Conservation (phyloP, 2,329 filamentous ascomycete genomes). For the Fusarium humuli region DNA sequence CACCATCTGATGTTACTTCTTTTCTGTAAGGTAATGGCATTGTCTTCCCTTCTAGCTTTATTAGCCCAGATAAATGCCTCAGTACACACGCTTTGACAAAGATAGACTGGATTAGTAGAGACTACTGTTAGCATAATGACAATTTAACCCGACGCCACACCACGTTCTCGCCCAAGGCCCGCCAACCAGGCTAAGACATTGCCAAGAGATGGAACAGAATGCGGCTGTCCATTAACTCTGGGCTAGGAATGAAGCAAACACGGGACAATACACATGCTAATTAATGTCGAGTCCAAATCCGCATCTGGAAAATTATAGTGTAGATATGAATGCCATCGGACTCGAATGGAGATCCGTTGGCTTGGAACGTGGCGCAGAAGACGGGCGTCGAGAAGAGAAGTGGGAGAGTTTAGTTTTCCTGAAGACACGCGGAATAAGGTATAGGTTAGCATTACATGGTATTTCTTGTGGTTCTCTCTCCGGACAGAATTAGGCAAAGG, state of each 20-base stretch:
- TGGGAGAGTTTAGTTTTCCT: not conserved
- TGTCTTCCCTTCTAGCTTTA: rapidly evolving
- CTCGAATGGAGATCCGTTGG: not conserved
- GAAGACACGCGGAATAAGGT: not conserved
- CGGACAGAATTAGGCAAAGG: not conserved
- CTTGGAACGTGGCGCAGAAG: not conserved
- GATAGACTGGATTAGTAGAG: not conserved
- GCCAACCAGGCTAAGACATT: not conserved
- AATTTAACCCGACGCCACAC: slow-evolving; percentile 13
- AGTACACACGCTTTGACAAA: not conserved
- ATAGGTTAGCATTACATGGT: not conserved
- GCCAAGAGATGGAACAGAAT: not conserved
- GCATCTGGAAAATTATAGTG: slow-evolving; percentile 15
- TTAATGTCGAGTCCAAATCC: not conserved
- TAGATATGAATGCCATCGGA: not conserved
- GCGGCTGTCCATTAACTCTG: not conserved
- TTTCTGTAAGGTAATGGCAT: not conserved
- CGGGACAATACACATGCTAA: not conserved
- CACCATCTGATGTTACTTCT: not conserved
- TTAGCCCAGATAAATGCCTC: not conserved
- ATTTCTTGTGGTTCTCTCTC: no score
- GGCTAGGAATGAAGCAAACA: not conserved
- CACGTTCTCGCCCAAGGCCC: slow-evolving; percentile 19
- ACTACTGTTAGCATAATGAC: not conserved
- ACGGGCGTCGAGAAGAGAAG: not conserved